These are phyloP conservation scores for Didymella arachidicola DNA, from an alignment of 2,329 filamentous ascomycete species.

Conservation along the genomic window DNA sequence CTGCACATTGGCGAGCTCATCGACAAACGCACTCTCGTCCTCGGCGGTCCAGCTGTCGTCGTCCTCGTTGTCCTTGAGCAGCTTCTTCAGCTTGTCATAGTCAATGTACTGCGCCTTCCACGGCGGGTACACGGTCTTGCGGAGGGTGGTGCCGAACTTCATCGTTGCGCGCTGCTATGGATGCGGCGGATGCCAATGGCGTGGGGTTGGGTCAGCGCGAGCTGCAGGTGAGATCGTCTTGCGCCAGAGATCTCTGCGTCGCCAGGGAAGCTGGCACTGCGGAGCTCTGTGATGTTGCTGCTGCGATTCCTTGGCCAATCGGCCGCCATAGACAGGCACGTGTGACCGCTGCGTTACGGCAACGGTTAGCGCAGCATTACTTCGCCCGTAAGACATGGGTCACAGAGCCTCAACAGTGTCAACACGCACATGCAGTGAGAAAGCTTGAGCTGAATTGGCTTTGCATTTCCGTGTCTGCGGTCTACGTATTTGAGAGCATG, in stretches of 20 bases:
- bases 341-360: slow-evolving; percentile 18
- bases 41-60: slow-evolving; percentile 85
- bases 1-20: slow-evolving; percentile 93
- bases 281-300: slow-evolving; percentile 15
- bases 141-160: slow-evolving; percentile 92
- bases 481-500: neutral
- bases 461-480: slow-evolving; percentile 23
- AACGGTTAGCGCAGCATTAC: slow-evolving; percentile 24
- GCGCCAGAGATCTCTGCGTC: slow-evolving; percentile 24
- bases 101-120: slow-evolving; percentile 97
- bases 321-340: slow-evolving; percentile 19
- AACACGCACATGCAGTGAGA: slow-evolving; percentile 8
- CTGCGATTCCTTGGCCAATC: slow-evolving; percentile 24
- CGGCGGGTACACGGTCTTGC: slow-evolving; percentile 78
- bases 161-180: slow-evolving; percentile 58
- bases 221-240: slow-evolving; percentile 15
- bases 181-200: neutral
- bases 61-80: slow-evolving; percentile 74
- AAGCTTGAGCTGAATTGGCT: slow-evolving; percentile 12
- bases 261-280: slow-evolving; percentile 8
- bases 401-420: slow-evolving; percentile 24
- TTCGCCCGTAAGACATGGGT: slow-evolving; percentile 27
- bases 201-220: neutral
- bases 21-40: slow-evolving; percentile 91
- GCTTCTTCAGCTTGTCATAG: slow-evolving; percentile 88